Base-by-base conservation (phyloP, 1,284 basidiomycete species). In the Melampsora medusae region DNA sequence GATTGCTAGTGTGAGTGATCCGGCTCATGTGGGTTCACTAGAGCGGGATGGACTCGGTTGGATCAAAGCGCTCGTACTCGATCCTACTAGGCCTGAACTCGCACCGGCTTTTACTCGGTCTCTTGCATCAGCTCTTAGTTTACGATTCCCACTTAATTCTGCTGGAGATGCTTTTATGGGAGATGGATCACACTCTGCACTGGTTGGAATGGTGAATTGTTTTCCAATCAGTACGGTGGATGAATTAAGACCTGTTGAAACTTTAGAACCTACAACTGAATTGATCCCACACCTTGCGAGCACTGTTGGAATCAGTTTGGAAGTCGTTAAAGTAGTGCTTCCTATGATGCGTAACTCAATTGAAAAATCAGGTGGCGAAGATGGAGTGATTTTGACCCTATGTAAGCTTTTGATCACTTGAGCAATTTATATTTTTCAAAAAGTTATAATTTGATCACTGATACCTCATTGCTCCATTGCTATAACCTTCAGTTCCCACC, bases 291-390 rank as follows among this genome's bases (percentile, higher is more conserved):
- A 46, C 2, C 22, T 74, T n/a, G 22, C 28, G 42, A 33, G 38
- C 6, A 28, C 53, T 17, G 50, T 60, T 7, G 49, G 53, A 6
- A 25, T 53, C 53, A 61, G 56, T 38, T 56, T 75, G 6, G 66
- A 68, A 4, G 31, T 75, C 35, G 22, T 75, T 38, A 75, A 75
- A 25, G 9, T 68, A n/a, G 42, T 75, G n/a, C 66, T 75, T 4
- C 72, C 72, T 28, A 75, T 75, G 17, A 62, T 75, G 12, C 72
- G 72, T 2, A 67, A 75, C 49, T 75, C 72, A 35, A 60, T 68
- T 59, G 56, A 67, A 48, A 66, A 56, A 46, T 22, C 48, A 10
- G 33, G 59, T 7, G 53, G 50, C 19, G 28, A 60, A 19, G 65
- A 75, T 33, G 65, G 53, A 3, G 38, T 75, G 22, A 75, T 75